Evolutionary conservation across 371 early-diverging fungal species (phyloP).

Genomic region (Phascolomyces articulosus): DNA sequence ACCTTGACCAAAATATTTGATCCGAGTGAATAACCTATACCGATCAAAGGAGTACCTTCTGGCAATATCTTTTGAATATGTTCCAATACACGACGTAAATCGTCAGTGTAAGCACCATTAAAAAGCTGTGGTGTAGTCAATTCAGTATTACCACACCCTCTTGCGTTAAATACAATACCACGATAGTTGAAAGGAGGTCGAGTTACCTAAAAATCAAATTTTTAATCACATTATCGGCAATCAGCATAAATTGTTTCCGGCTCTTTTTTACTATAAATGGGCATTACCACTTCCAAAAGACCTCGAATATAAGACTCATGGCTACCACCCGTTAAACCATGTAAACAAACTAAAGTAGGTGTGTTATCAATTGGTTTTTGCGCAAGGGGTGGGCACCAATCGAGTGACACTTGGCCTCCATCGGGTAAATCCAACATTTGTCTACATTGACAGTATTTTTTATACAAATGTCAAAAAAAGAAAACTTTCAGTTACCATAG

Average conservation of each 20-base stretch:
- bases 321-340: slow-evolving; percentile 91
- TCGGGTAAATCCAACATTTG: slow-evolving; percentile 74
- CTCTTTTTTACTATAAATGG: not conserved
- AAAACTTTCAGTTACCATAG: not conserved
- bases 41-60: slow-evolving; percentile 72
- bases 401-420: slow-evolving; percentile 86
- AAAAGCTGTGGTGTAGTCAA: slow-evolving; percentile 81
- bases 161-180: slow-evolving; percentile 84
- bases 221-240: slow-evolving; percentile 2
- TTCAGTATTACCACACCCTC: slow-evolving; percentile 83
- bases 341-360: slow-evolving; percentile 78
- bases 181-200: slow-evolving; percentile 63
- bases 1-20: slow-evolving; percentile 90
- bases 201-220: slow-evolving; percentile 24
- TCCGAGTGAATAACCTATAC: slow-evolving; percentile 89
- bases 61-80: slow-evolving; percentile 56
- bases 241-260: not conserved
- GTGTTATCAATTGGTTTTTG: slow-evolving; percentile 53
- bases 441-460: too few relatives aligned
- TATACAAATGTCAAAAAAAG: not conserved
- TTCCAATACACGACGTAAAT: slow-evolving; percentile 66
- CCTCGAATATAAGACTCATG: slow-evolving; percentile 87
- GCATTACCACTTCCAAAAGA: slow-evolving; percentile 62
- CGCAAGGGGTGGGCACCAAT: slow-evolving; percentile 75
- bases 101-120: slow-evolving; percentile 84